These are phyloP conservation scores for Radiomyces spectabilis DNA, from an alignment of 192 early-diverging fungal genomes.

Conservation along the genomic window DNA sequence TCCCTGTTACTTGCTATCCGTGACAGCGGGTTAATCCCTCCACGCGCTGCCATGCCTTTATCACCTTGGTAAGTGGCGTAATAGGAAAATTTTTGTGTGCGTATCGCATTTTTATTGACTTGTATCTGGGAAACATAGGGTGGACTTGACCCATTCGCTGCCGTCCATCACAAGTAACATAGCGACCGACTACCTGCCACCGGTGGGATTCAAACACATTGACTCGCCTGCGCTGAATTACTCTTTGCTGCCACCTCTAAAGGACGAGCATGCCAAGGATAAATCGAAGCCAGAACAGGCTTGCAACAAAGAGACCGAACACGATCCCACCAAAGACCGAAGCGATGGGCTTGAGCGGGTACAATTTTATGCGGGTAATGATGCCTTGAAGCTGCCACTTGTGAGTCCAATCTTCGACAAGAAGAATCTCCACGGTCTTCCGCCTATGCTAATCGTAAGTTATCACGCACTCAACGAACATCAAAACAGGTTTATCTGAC, in stretches of 20 bases:
- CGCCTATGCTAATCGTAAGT: constrained; percentile 35
- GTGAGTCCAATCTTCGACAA: constrained; percentile 36
- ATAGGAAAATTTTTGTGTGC: too few species aligned
- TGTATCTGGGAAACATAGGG: too few species aligned
- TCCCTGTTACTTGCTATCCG: constrained; percentile 47
- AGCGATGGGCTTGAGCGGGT: constrained; percentile 21
- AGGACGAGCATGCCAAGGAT: neutral
- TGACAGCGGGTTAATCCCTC: constrained; percentile 45
- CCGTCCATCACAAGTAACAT: constrained; percentile 28
- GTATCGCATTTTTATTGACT: too few species aligned
- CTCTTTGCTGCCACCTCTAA: constrained; percentile 3
- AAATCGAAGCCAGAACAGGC: too few species aligned
- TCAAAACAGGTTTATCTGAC: too few species aligned
- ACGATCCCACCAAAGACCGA: neutral
- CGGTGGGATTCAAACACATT: constrained; percentile 33
- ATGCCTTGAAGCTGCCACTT: constrained; percentile 28
- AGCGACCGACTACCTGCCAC: constrained; percentile 35
- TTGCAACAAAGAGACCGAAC: neutral
- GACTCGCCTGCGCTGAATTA: constrained; percentile 24
- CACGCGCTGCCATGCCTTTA: constrained; percentile 44
- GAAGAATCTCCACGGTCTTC: constrained; percentile 26
- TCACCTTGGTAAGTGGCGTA: constrained; percentile 58
- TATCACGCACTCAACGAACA: too few species aligned
- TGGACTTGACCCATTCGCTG: constrained; percentile 41
- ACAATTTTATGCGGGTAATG: constrained; percentile 40